phyloP scores from a whole-genome alignment of 345 rosid species.

The Melaleuca alternifolia region DNA sequence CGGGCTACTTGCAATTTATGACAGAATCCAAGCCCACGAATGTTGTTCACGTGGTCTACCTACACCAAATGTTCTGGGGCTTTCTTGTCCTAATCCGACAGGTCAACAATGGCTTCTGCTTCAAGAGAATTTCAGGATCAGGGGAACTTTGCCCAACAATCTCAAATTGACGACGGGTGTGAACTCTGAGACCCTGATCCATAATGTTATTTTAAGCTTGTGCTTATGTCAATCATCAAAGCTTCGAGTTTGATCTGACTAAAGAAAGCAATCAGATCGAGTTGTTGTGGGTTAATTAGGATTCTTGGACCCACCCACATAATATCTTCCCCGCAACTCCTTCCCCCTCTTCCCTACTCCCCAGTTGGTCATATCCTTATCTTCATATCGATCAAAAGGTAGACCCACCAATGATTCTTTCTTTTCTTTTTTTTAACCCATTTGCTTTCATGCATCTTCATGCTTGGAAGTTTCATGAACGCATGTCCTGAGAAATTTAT shows the following conservation, averaged over 20 bases:
- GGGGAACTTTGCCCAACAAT: neutral
- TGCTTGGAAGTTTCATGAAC: neutral
- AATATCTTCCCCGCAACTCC: neutral
- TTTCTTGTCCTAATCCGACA: neutral
- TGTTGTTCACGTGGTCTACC: neutral
- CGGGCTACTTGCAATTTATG: neutral
- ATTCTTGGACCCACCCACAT: neutral
- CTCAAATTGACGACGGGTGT: neutral
- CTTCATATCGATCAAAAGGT: neutral
- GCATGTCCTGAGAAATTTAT: neutral
- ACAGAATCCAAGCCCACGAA: neutral
- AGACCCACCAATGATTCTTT: neutral
- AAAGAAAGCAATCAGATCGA: neutral
- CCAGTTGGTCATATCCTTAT: neutral
- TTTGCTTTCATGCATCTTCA: neutral
- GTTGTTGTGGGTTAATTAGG: neutral
- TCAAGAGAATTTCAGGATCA: neutral
- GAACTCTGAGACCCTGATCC: neutral
- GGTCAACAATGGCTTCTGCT: neutral
- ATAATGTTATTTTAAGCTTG: neutral
- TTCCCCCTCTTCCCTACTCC: neutral
- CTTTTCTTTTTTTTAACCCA: neutral
- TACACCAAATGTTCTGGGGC: neutral
- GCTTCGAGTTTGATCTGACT: neutral
- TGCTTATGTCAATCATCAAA: neutral